Evolutionary conservation across 1,139 yeast species (phyloP), one percentile per base, ranked within the genome.

Genomic region (Geotrichum bryndzae): DNA sequence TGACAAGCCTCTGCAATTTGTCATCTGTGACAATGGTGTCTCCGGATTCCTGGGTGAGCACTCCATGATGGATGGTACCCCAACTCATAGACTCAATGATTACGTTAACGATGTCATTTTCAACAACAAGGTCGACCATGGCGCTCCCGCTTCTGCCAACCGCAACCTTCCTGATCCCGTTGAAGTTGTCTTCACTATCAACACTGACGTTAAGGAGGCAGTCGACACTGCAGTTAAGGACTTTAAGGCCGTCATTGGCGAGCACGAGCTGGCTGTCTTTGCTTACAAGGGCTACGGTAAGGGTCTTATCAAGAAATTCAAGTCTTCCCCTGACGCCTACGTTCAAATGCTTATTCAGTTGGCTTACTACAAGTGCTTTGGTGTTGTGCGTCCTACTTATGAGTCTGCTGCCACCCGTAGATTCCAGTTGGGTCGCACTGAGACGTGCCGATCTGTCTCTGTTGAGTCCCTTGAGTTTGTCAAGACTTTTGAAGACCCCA

Each of bases 61-160:
- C 78, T 90, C 97, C 45, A 88, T 84, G 81, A 94, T 94, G 98
- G 99, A 94, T 76, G 99, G 98, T 66, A 90, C 97, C 25, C 97
- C 97, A 70, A 94, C 97, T 48, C 86, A 90, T 70, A 86, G 92
- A 70, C 78, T 94, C 77, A 92, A 92, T 76, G 92, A 90, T 76
- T 86, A 81, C 72, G 81, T 92, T 57, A 80, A 85, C 68, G 81
- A 81, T 60, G 83, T 84, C 69, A 77, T 89, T 65, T 66, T 74
- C 66, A 81, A 84, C 69, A 68, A 80, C 65, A 74, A 80, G 67
- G 74, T 79, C 53, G 73, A 79, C 72, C 64, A 69, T 35, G 66
- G 70, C 23, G 66, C 71, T 10, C 48, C 48, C 10, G 48, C 48
- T 41, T 66, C 71, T 10, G 57, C 60, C 46, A 61, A 56, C 59